Evolutionary conservation across 768 basidiomycete genomes (phyloP).

Genomic region (Tulasnella sp.): DNA sequence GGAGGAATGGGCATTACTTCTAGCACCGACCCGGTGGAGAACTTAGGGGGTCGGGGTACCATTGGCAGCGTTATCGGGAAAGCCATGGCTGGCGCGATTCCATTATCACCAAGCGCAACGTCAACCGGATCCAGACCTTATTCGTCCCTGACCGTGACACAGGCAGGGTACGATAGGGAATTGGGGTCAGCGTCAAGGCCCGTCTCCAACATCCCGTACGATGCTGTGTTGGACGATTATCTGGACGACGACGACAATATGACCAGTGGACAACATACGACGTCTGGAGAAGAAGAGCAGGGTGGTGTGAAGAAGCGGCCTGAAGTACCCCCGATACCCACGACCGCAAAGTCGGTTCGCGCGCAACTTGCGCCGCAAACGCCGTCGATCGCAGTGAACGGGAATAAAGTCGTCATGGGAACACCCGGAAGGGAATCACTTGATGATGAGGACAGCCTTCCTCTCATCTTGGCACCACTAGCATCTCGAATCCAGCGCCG

Average conservation of each 20-base stretch:
- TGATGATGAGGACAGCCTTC: conserved; percentile 22
- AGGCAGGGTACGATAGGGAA: not conserved
- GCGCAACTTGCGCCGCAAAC: not conserved
- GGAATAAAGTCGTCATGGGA: not conserved
- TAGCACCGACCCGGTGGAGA: no score
- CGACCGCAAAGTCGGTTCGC: not conserved
- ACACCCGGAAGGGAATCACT: not conserved
- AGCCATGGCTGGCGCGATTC: no score
- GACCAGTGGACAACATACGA: not conserved
- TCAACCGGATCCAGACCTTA: not conserved
- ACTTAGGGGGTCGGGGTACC: no score
- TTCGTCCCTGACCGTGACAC: not conserved
- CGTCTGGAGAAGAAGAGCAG: conserved; percentile 9
- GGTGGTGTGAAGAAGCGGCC: not conserved
- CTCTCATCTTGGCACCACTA: conserved; percentile 56
- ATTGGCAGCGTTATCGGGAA: no score
- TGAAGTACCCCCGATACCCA: not conserved
- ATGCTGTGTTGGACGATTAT: conserved; percentile 29
- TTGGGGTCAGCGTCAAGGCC: not conserved
- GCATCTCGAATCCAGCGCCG: conserved; percentile 64
- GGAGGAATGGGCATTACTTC: not conserved
- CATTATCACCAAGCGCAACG: not conserved
- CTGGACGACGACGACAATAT: conserved; percentile 20
- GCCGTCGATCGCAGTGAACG: conserved; percentile 1
- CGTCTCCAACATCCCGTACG: conserved; percentile 1